Conservation (phyloP, 75 land plant species). For the Sequoiadendron giganteum region DNA sequence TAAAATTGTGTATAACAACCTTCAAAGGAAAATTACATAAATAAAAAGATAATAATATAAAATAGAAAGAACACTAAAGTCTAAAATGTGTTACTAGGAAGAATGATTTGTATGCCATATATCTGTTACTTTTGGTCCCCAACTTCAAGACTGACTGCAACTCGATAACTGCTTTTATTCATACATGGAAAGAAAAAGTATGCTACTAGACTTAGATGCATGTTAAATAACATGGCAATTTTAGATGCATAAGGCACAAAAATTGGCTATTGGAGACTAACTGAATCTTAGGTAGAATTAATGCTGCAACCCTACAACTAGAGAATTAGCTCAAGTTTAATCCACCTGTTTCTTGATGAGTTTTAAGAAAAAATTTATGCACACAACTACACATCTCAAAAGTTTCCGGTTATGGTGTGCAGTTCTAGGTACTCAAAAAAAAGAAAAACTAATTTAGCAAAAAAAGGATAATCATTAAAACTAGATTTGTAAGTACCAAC, state of each 20-base stretch:
- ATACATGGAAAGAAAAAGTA: background rate
- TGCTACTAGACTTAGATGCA: background rate
- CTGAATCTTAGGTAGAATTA: background rate
- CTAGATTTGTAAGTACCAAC: background rate
- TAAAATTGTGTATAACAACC: too few relatives aligned
- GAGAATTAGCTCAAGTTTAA: background rate
- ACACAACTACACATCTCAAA: background rate
- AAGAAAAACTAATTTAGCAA: background rate
- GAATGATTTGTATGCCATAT: background rate
- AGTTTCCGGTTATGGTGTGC: too few relatives aligned
- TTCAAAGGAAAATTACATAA: background rate
- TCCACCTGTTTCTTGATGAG: background rate
- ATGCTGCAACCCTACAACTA: background rate
- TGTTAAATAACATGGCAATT: background rate
- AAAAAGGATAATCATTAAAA: background rate
- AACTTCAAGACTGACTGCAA: background rate
- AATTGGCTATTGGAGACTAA: background rate
- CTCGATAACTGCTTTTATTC: background rate
- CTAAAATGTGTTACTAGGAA: too few relatives aligned
- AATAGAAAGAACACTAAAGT: background rate
- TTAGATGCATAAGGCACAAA: background rate
- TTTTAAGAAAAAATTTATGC: background rate
- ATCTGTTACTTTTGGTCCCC: background rate
- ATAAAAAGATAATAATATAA: background rate
- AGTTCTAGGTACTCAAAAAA: background rate